These are phyloP conservation scores for Fistulinella prunicolor DNA, from an alignment of 768 basidiomycete genomes.

Conservation along the genomic window DNA sequence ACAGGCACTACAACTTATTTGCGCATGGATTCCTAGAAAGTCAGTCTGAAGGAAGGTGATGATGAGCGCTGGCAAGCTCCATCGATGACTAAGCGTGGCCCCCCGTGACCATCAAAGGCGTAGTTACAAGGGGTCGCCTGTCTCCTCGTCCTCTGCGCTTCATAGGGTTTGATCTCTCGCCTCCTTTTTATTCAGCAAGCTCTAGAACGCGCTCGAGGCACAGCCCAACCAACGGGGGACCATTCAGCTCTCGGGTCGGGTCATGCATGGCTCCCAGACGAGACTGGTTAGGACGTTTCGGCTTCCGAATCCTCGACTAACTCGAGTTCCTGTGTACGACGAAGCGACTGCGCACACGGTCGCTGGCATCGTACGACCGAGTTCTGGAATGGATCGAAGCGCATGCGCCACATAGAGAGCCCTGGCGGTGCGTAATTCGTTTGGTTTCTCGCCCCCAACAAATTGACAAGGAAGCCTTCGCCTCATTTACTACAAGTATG, in stretches of 20 bases:
- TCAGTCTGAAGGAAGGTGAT: slow-evolving; percentile 10
- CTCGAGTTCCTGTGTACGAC: background rate
- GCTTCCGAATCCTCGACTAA: slow-evolving; percentile 11
- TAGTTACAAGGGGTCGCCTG: background rate
- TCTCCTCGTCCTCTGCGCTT: background rate
- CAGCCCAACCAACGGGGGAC: background rate
- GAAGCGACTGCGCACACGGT: background rate
- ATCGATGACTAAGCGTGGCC: slow-evolving; percentile 23
- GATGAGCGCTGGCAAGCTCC: background rate
- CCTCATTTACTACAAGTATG: too few species aligned
- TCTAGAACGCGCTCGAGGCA: background rate
- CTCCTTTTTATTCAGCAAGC: background rate
- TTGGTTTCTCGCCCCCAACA: background rate
- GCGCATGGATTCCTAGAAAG: slow-evolving; percentile 14
- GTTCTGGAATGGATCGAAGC: slow-evolving; percentile 8
- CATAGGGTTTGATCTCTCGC: slow-evolving; percentile 1
- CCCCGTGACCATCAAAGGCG: background rate
- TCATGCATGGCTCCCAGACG: background rate
- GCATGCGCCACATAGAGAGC: background rate
- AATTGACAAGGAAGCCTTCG: background rate
- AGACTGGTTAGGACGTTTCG: background rate
- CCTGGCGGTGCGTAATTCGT: slow-evolving; percentile 1
- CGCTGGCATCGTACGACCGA: background rate
- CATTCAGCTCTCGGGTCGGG: background rate
- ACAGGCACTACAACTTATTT: background rate